A percentile compares a stretch with the other conserved stretches of the same genome.
phyloP scores from a whole-genome alignment of 2,329 filamentous ascomycete genomes.

The Davidsoniella virescens region DNA sequence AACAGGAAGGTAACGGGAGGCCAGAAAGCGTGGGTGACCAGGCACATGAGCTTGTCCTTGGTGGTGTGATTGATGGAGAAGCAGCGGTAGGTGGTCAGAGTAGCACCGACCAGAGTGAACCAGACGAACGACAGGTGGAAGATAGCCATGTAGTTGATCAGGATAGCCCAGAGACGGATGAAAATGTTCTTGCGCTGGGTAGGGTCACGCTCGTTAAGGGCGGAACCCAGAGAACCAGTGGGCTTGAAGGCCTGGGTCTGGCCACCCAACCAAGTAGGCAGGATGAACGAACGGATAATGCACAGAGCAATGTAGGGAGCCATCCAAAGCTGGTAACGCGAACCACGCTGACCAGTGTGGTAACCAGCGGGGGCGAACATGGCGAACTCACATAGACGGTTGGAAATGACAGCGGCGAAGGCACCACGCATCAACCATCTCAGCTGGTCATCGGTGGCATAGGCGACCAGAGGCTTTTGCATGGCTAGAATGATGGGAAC shows the following conservation, averaged over 20 bases:
- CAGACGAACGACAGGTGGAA: slow-evolving; percentile 41
- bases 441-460: slow-evolving; percentile 34
- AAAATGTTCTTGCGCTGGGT: slow-evolving; percentile 34
- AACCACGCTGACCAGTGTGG: slow-evolving; percentile 39
- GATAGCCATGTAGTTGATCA: slow-evolving; percentile 37
- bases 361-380: slow-evolving; percentile 44
- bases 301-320: slow-evolving; percentile 42
- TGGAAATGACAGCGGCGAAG: slow-evolving; percentile 33
- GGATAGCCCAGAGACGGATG: slow-evolving; percentile 35
- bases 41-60: slow-evolving; percentile 29
- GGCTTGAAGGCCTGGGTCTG: slow-evolving; percentile 42
- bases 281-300: slow-evolving; percentile 39
- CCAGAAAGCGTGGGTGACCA: slow-evolving; percentile 47
- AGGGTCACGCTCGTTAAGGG: slow-evolving; percentile 41
- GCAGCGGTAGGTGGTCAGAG: slow-evolving; percentile 34
- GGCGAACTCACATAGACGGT: slow-evolving; percentile 40
- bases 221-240: slow-evolving; percentile 39
- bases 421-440: slow-evolving; percentile 40
- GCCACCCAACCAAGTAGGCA: slow-evolving; percentile 44
- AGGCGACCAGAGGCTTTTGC: slow-evolving; percentile 41
- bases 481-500: slow-evolving; percentile 42
- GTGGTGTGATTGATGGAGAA: slow-evolving; percentile 24
- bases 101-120: slow-evolving; percentile 33
- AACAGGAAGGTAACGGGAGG: slow-evolving; percentile 42
- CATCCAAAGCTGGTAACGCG: slow-evolving; percentile 45